These are phyloP conservation scores for Starmerella scarabaei DNA, from an alignment of 805 yeast genomes.

Conservation along the genomic window DNA sequence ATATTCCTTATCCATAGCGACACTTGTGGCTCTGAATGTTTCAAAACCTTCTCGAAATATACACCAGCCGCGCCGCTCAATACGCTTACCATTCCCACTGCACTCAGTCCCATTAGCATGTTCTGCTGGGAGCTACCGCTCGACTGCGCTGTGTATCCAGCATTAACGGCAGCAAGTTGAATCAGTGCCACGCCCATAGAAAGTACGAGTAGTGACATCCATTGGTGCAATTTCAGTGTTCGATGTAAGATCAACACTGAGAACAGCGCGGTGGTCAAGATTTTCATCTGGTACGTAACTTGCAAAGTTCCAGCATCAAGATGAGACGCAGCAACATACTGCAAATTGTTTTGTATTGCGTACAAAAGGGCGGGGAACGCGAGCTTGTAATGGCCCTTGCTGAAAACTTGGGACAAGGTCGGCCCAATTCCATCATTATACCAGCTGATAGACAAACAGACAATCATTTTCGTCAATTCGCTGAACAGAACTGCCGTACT, in stretches of 20 bases:
- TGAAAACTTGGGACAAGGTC: conserved; percentile 25
- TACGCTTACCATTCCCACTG: conserved; percentile 30
- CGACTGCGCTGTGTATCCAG: conserved; percentile 16
- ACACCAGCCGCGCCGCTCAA: conserved; percentile 34
- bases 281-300: conserved; percentile 34
- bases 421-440: conserved; percentile 20
- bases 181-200: conserved; percentile 32
- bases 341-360: conserved; percentile 31
- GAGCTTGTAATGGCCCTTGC: conserved; percentile 31
- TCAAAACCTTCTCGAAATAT: conserved; percentile 32
- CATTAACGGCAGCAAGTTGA: conserved; percentile 21
- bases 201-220: conserved; percentile 29
- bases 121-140: conserved; percentile 13
- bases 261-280: conserved; percentile 32
- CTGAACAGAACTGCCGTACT: conserved; percentile 33
- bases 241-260: conserved; percentile 30
- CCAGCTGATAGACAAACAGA: conserved; percentile 25
- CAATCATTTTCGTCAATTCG: conserved; percentile 28
- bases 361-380: conserved; percentile 32
- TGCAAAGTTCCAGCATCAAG: conserved; percentile 34
- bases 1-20: conserved; percentile 32
- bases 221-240: conserved; percentile 25
- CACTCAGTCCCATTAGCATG: conserved; percentile 25
- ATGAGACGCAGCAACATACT: conserved; percentile 33
- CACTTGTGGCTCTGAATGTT: conserved; percentile 27